Conservation (phyloP, 108 stramenopile species). For the Cyclotella choctawhatcheeana region DNA sequence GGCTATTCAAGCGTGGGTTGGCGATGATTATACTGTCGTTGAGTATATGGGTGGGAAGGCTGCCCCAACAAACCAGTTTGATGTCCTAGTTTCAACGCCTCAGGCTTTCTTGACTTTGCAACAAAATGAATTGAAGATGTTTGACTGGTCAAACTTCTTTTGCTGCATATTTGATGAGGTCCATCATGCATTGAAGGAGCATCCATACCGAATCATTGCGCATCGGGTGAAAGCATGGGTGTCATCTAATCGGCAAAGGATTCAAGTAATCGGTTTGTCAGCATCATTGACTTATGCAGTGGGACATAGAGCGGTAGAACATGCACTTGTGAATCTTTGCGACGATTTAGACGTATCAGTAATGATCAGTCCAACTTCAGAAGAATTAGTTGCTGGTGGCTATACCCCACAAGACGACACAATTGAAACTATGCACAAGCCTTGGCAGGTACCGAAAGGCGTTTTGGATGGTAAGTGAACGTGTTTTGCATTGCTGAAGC, state of each 20-base stretch:
- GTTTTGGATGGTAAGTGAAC: slow-evolving; percentile 32
- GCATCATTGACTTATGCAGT: slow-evolving; percentile 67
- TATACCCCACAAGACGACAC: slow-evolving; percentile 48
- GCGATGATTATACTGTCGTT: slow-evolving; percentile 18
- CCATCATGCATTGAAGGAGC: slow-evolving; percentile 66
- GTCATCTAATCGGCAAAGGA: no score
- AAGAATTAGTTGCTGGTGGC: slow-evolving; percentile 53
- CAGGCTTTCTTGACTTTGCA: slow-evolving; percentile 48
- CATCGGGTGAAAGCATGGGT: slow-evolving; percentile 47
- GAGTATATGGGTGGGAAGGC: slow-evolving; percentile 39
- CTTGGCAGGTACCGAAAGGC: slow-evolving; percentile 42
- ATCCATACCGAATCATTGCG: slow-evolving; percentile 64
- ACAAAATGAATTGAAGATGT: slow-evolving; percentile 22
- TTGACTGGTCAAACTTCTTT: slow-evolving; percentile 43
- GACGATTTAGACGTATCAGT: slow-evolving; percentile 51
- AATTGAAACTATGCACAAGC: slow-evolving; percentile 38
- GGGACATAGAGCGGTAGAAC: slow-evolving; percentile 35
- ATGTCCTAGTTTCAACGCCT: slow-evolving; percentile 56
- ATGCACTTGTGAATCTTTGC: slow-evolving; percentile 51
- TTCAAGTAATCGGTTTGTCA: slow-evolving; percentile 59
- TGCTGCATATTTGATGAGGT: slow-evolving; percentile 58
- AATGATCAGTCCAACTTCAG: slow-evolving; percentile 50
- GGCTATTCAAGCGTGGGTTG: slow-evolving; percentile 37
- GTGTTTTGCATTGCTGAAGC: no score
- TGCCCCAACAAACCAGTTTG: slow-evolving; percentile 28